These are phyloP conservation scores for Gaeumannomyces tritici DNA, from an alignment of 2,329 filamentous ascomycete genomes.

Conservation along the genomic window DNA sequence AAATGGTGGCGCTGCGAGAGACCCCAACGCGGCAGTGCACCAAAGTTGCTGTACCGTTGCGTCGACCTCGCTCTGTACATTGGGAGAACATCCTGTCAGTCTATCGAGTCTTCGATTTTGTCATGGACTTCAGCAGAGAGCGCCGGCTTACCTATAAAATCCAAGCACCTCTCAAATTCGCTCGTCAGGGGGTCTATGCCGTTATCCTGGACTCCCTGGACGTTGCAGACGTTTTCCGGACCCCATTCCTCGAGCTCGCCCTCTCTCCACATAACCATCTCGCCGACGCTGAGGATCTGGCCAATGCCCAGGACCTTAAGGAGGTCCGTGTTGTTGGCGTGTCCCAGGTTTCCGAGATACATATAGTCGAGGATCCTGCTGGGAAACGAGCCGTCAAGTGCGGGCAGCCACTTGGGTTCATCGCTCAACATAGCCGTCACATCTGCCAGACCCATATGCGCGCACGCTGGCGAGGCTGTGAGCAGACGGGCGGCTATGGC, in stretches of 20 bases:
- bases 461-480: conserved; percentile 52
- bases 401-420: conserved; percentile 71
- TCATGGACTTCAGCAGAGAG: neutral
- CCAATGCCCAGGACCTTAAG: conserved; percentile 71
- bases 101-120: neutral
- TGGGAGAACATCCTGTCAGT: neutral
- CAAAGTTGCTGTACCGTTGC: conserved; percentile 71
- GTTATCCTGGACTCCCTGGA: conserved; percentile 90
- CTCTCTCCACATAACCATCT: conserved; percentile 72
- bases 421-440: conserved; percentile 41
- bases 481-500: conserved; percentile 69
- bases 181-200: conserved; percentile 85
- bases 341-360: conserved; percentile 87
- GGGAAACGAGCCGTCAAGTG: conserved; percentile 82
- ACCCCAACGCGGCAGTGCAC: conserved; percentile 97
- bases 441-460: conserved; percentile 39
- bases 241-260: conserved; percentile 66
- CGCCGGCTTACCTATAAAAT: conserved; percentile 72
- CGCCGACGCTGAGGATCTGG: conserved; percentile 85
- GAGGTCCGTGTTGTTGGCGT: conserved; percentile 88
- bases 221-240: conserved; percentile 64
- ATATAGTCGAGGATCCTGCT: conserved; percentile 86
- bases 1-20: conserved; percentile 90
- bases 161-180: conserved; percentile 76
- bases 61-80: conserved; percentile 62